These are phyloP conservation scores for Trifolium subterraneum DNA, from an alignment of 306 rosid genomes.

Conservation along the genomic window DNA sequence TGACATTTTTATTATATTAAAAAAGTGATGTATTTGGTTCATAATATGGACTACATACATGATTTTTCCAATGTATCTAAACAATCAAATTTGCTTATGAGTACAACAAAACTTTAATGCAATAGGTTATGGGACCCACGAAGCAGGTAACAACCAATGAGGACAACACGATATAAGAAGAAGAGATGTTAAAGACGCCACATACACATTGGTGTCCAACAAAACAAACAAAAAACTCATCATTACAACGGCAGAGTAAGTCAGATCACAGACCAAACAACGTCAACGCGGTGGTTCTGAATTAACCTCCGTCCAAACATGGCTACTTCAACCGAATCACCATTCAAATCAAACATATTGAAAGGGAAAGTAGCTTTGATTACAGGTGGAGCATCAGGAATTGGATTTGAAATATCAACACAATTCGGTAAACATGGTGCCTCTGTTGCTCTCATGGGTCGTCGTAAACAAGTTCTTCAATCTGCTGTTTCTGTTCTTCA, in stretches of 20 bases:
- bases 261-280: not conserved
- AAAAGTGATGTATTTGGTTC: no score
- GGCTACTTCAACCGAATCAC: conserved; percentile 44
- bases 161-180: not conserved
- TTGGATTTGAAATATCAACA: conserved; percentile 77
- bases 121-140: no score
- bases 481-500: conserved; percentile 74
- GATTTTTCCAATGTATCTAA: no score
- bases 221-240: not conserved
- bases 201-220: not conserved
- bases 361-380: conserved; percentile 85
- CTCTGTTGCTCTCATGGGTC: conserved; percentile 85
- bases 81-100: no score
- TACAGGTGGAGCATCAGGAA: conserved; percentile 96
- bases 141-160: not conserved
- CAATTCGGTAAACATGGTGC: conserved; percentile 95
- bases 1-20: no score
- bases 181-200: not conserved
- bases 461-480: conserved; percentile 72
- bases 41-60: no score
- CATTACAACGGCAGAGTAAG: not conserved
- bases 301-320: not conserved
- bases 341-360: conserved; percentile 63
- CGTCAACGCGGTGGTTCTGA: not conserved
- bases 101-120: no score